Conservation (phyloP, 805 yeast genomes). For the Tetrapisispora fleetii region DNA sequence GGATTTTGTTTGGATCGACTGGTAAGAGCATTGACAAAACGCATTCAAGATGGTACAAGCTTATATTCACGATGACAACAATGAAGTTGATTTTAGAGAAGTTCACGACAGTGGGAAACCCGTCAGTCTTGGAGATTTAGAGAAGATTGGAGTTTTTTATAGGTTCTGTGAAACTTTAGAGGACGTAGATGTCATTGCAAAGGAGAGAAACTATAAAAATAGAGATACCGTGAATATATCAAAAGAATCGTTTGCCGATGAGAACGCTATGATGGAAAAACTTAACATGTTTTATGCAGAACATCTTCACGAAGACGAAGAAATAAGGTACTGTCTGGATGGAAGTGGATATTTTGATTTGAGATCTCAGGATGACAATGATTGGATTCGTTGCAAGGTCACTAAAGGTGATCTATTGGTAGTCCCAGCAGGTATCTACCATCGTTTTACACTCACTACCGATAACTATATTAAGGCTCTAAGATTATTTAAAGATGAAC, state of each 20-base stretch:
- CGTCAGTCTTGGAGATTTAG: slow-evolving; percentile 43
- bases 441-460: slow-evolving; percentile 72
- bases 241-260: slow-evolving; percentile 50
- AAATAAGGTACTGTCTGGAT: slow-evolving; percentile 77
- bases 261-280: slow-evolving; percentile 50
- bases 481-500: slow-evolving; percentile 85
- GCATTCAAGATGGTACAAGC: slow-evolving; percentile 31
- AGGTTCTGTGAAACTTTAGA: slow-evolving; percentile 37
- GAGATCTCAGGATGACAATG: slow-evolving; percentile 41
- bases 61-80: slow-evolving; percentile 58
- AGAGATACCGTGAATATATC: slow-evolving; percentile 62
- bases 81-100: slow-evolving; percentile 49
- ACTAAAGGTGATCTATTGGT: slow-evolving; percentile 54
- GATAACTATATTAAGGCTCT: slow-evolving; percentile 61
- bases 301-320: slow-evolving; percentile 95
- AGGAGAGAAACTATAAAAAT: slow-evolving; percentile 64
- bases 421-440: slow-evolving; percentile 89
- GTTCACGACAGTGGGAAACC: slow-evolving; percentile 62
- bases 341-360: slow-evolving; percentile 93
- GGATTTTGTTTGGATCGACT: no score
- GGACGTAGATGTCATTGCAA: slow-evolving; percentile 58
- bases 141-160: slow-evolving; percentile 60
- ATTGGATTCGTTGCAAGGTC: slow-evolving; percentile 72
- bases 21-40: neutral
- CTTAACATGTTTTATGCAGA: slow-evolving; percentile 66